Evolutionary conservation across 805 yeast genomes (phyloP).

Genomic region (Starmera caribaea): DNA sequence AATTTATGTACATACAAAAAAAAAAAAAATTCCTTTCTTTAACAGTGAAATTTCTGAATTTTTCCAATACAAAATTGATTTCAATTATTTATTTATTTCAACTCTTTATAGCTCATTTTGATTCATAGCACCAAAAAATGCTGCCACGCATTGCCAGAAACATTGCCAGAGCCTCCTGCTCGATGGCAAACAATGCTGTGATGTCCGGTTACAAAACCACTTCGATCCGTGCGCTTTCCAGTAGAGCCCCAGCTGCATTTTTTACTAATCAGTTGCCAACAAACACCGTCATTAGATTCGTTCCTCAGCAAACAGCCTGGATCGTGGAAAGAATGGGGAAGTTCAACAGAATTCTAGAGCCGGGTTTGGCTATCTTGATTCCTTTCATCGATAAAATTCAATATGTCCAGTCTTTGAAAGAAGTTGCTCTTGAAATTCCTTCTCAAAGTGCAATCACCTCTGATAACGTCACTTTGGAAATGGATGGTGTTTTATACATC

Average conservation of each 20-base stretch:
- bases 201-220: neutral
- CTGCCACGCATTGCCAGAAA: neutral
- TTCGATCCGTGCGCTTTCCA: neutral
- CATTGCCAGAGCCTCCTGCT: neutral
- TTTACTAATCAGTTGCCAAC: slow-evolving; percentile 60
- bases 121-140: no score
- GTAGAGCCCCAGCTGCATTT: slow-evolving; percentile 19
- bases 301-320: slow-evolving; percentile 89
- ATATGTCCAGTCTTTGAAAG: slow-evolving; percentile 77
- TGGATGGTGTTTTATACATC: slow-evolving; percentile 77
- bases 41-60: no score
- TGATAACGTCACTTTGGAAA: slow-evolving; percentile 75
- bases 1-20: no score
- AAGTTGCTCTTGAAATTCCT: slow-evolving; percentile 78
- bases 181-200: neutral
- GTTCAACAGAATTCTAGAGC: slow-evolving; percentile 57
- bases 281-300: slow-evolving; percentile 66
- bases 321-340: slow-evolving; percentile 88
- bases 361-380: slow-evolving; percentile 66
- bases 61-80: neutral
- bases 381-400: slow-evolving; percentile 71
- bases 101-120: no score
- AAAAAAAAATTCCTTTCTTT: no score
- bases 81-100: no score
- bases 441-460: slow-evolving; percentile 78